Percentiles rank a stretch among this genome's conserved stretches.
phyloP scores from a whole-genome alignment of 495 filamentous ascomycete species.

The Penicillium silybi region DNA sequence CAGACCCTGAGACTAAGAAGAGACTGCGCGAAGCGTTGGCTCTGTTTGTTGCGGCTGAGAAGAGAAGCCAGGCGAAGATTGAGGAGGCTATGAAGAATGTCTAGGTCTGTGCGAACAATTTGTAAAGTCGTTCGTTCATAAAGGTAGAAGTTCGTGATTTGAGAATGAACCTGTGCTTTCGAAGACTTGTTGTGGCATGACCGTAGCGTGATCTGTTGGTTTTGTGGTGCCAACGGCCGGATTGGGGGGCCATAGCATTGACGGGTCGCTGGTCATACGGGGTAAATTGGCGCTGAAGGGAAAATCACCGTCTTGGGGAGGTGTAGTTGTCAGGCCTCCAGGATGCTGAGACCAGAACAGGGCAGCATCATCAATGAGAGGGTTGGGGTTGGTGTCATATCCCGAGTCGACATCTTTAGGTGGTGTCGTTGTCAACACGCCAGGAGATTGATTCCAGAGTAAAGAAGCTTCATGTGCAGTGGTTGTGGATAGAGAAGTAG shows the following conservation, averaged over 20 bases:
- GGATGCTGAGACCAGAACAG: constrained; percentile 11
- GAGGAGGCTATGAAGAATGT: constrained; percentile 15
- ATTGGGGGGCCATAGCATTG: background rate
- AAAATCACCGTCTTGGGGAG: background rate
- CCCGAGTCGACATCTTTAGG: background rate
- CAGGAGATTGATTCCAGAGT: constrained; percentile 2
- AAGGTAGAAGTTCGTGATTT: constrained; percentile 1
- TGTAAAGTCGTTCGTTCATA: background rate
- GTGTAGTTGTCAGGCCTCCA: background rate
- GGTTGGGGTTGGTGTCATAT: background rate
- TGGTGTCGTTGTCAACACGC: background rate
- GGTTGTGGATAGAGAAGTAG: background rate
- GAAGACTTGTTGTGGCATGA: background rate
- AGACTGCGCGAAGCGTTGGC: constrained; percentile 19
- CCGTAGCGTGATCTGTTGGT: background rate
- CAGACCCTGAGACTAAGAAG: constrained; percentile 14
- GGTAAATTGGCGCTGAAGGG: background rate
- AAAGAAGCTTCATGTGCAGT: background rate
- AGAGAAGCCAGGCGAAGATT: constrained; percentile 19
- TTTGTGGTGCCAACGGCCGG: background rate
- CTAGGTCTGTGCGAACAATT: background rate
- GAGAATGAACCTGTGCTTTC: background rate
- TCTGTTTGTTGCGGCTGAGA: constrained; percentile 18
- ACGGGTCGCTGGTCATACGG: background rate
- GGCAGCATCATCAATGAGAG: constrained; percentile 8